These are phyloP conservation scores for Schizosaccharomyces japonicus DNA, from an alignment of 805 yeast genomes.

Conservation along the genomic window DNA sequence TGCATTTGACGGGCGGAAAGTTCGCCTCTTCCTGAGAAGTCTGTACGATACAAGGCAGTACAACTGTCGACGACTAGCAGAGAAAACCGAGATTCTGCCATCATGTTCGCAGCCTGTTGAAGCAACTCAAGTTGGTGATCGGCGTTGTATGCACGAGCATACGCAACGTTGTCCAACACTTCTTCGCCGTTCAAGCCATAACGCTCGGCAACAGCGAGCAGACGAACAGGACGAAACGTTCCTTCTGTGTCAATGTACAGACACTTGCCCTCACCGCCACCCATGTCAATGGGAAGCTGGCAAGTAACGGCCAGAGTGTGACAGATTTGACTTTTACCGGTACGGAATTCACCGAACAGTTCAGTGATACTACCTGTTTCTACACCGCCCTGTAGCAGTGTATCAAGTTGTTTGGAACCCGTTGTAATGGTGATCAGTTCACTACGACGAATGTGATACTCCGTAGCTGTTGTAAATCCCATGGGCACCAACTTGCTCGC, in stretches of 20 bases:
- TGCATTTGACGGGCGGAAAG: slow-evolving; percentile 83
- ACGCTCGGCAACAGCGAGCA: slow-evolving; percentile 72
- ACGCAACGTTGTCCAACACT: slow-evolving; percentile 89
- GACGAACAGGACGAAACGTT: slow-evolving; percentile 77
- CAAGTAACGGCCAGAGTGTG: slow-evolving; percentile 93
- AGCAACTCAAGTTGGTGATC: slow-evolving; percentile 79
- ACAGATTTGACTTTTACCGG: slow-evolving; percentile 91
- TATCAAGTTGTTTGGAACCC: slow-evolving; percentile 83
- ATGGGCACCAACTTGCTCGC: slow-evolving; percentile 74
- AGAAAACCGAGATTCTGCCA: slow-evolving; percentile 82
- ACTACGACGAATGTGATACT: slow-evolving; percentile 68
- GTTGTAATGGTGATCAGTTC: slow-evolving; percentile 84
- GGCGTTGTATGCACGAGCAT: slow-evolving; percentile 90
- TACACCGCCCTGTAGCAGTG: slow-evolving; percentile 82
- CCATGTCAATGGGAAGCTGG: slow-evolving; percentile 79
- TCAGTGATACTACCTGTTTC: slow-evolving; percentile 96
- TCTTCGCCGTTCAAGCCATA: slow-evolving; percentile 81
- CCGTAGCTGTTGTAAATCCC: slow-evolving; percentile 95
- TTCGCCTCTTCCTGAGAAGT: slow-evolving; percentile 87
- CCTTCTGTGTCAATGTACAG: slow-evolving; percentile 91
- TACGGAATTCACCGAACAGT: slow-evolving; percentile 88
- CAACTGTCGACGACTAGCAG: slow-evolving; percentile 85
- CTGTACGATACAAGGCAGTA: slow-evolving; percentile 90
- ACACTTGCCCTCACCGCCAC: slow-evolving; percentile 97
- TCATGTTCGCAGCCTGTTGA: slow-evolving; percentile 80